Base-by-base conservation (phyloP, 306 rosid species). In the Vigna angularis region DNA sequence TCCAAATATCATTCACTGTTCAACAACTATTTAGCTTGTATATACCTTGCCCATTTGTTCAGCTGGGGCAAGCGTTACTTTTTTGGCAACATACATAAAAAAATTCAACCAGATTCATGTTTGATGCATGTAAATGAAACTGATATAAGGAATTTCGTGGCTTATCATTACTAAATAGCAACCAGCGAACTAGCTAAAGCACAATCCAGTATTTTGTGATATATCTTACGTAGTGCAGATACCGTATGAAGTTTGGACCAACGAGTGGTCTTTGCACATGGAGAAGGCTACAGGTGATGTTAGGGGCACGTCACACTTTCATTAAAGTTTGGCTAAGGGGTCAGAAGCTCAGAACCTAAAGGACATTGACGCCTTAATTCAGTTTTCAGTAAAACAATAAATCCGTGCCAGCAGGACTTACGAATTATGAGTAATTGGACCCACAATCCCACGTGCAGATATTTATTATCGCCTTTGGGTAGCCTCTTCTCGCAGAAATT, bases 21-120 rank as follows among this genome's bases (percentile, higher is more conserved):
- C 76, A 66, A 40, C 5, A 14, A 45, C 73, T 34, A 52, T 30
- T 47, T 58, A 73, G 66, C 72, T 56, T 85, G 90, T 87, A 82
- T 69, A 82, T 79, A 84, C 57, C 64, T 17, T 45, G 51, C 70
- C 70, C 51, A 66, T 45, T 74, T 82, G 55, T 49, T 79, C 68
- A 56, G 75, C 68, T 50, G 47, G 66, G 49, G 50, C 56, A 52
- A 76, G 36, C 47, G 45, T 45, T 63, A 52, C 17, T 28, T 47
- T 58, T 71, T 63, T 47, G 55, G 57, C 44, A 48, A 55, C 48
- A 26, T 38, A 34, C 56, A 51, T 28, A 20, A 20, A 36, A 20
- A 72, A 49, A 72, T 55, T 66, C 20, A 65, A 48, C 48, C 20
- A 62, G 18, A 53, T 15, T 50, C 36, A 9, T 61, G 32, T 16